Evolutionary conservation across 495 filamentous ascomycete species (phyloP), one percentile per base, ranked within the genome.

Genomic region (Aspergillus carlsbadensis): DNA sequence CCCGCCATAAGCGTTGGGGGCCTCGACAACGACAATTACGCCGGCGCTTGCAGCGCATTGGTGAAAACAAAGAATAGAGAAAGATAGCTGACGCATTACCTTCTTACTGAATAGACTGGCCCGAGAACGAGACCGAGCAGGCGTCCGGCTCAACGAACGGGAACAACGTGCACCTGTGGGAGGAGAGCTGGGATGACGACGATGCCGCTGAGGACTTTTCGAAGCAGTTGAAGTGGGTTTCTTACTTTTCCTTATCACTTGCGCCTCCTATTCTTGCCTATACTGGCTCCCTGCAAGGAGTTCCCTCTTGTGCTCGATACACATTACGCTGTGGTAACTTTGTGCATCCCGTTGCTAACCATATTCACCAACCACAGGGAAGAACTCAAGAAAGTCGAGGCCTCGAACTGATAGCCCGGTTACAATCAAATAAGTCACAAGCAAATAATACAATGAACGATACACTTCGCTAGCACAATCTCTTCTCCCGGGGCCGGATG

Each of bases 141-240:
- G 84, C 87, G 31, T 75, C 75, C 51, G 78, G 79, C 50, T 63
- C 71, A 7, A 57, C 68, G 31, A 76, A 73, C 58, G 73, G 70
- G 18, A 75, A 76, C 54, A 89, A 85, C 61, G 85, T 86, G 60
- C 91, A 97, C 78, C 75, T 98, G 55, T 98, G 94, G 94, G 94
- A 98, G 78, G 94, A 98, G 81, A 97, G 91, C 78, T 98, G 94
- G 94, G 94, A 98, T 73, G 94, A 98, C 64, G 94, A 98, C 71
- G 94, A 98, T 78, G 92, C 91, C 54, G 92, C 81, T 63, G 95
- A 98, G 70, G 94, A 98, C 64, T 98, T 98, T 69, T 91, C 92
- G 11, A 84, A 88, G 70, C 94, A 97, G 83, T 75, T 98, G 69
- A 95, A 91, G 95, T 98, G 71, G 61, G 87, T 79, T 37, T n/a